Conservation (phyloP, 2,329 filamentous ascomycete genomes). For the Fusarium pseudocircinatum region DNA sequence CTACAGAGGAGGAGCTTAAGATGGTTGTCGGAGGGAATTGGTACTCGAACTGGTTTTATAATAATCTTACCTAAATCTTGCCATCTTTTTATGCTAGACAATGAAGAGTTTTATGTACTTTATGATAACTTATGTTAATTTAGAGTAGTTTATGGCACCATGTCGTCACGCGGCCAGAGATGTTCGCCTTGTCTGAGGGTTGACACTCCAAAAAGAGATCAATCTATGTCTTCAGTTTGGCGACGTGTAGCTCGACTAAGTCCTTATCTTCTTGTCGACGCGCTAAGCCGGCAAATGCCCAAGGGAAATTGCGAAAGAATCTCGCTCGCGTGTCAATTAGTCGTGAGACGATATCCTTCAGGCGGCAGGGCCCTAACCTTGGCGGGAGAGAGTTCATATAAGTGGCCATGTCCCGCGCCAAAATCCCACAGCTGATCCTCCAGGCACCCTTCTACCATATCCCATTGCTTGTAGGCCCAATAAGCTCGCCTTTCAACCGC, state of each 20-base stretch:
- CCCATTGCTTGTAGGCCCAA: background rate
- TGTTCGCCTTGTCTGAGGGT: too few species aligned
- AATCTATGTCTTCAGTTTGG: too few species aligned
- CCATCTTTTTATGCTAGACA: accelerated
- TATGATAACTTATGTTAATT: background rate
- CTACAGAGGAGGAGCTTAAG: background rate
- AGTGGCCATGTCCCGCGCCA: background rate
- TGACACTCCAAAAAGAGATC: too few species aligned
- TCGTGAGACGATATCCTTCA: background rate
- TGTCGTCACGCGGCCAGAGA: accelerated
- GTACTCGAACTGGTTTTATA: slow-evolving; percentile 1
- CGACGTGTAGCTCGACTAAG: accelerated
- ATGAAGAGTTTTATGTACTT: background rate
- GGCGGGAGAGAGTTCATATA: background rate
- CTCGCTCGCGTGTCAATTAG: background rate
- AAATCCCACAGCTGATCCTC: background rate
- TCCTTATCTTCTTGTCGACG: too few species aligned
- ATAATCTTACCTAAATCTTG: background rate
- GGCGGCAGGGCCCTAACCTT: background rate
- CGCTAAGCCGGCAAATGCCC: too few species aligned
- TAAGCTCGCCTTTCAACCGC: background rate
- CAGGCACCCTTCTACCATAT: background rate
- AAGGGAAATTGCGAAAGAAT: too few species aligned
- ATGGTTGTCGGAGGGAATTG: background rate
- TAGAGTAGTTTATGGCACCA: background rate